These are phyloP conservation scores for Pseudoperonospora humuli DNA, from an alignment of 352 stramenopile species.

Conservation along the genomic window DNA sequence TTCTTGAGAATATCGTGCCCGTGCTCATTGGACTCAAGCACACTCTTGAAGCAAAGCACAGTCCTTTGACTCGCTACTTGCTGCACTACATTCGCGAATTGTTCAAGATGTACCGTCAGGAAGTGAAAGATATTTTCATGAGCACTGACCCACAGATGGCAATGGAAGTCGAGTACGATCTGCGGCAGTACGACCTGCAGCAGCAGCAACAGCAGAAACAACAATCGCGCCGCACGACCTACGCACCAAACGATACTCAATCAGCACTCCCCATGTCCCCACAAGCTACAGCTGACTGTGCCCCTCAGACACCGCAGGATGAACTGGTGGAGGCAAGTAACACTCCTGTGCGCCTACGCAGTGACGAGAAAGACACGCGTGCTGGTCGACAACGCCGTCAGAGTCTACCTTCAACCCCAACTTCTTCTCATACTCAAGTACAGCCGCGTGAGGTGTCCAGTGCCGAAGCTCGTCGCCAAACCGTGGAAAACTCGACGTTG, in stretches of 20 bases:
- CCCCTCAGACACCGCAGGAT: slow-evolving; percentile 25
- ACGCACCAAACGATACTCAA: slow-evolving; percentile 5
- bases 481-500: slow-evolving; percentile 22
- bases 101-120: slow-evolving; percentile 89
- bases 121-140: slow-evolving; percentile 90
- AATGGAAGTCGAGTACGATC: slow-evolving; percentile 95
- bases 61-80: slow-evolving; percentile 90
- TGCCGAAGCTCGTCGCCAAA: slow-evolving; percentile 24
- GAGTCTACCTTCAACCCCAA: slow-evolving; percentile 42
- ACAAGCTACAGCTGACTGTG: slow-evolving; percentile 2
- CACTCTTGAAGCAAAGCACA: slow-evolving; percentile 90
- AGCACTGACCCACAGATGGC: slow-evolving; percentile 89
- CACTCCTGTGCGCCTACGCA: slow-evolving; percentile 30
- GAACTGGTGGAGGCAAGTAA: slow-evolving; percentile 33
- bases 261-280: slow-evolving; percentile 10
- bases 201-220: slow-evolving; percentile 50
- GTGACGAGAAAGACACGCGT: slow-evolving; percentile 20
- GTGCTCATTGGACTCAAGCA: slow-evolving; percentile 95
- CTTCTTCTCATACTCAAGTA: slow-evolving; percentile 25
- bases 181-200: slow-evolving; percentile 71
- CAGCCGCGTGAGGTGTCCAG: slow-evolving; percentile 28
- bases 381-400: slow-evolving; percentile 25
- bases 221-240: slow-evolving; percentile 15
- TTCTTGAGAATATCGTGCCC: slow-evolving; percentile 95
- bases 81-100: slow-evolving; percentile 93